Conservation (phyloP, 768 basidiomycete genomes). For the Mycena vulgaris region DNA sequence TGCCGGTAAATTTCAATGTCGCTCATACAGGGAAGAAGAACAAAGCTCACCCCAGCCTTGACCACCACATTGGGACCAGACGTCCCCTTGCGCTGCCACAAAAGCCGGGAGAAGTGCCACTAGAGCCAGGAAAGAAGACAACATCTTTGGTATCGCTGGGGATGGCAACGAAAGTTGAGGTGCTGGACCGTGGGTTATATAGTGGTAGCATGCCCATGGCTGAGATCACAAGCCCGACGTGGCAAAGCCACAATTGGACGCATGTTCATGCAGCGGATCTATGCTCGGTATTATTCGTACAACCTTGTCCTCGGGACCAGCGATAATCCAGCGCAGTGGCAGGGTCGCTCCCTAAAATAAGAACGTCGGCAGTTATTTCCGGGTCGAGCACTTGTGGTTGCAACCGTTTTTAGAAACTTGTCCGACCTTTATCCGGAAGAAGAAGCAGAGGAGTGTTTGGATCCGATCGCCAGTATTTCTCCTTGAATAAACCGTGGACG, state of each 20-base stretch:
- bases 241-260: not conserved
- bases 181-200: slow-evolving; percentile 16
- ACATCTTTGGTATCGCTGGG: slow-evolving; percentile 62
- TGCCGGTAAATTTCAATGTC: not conserved
- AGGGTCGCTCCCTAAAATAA: slow-evolving; percentile 2
- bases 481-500: slow-evolving; percentile 25
- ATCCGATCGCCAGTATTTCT: slow-evolving; percentile 25
- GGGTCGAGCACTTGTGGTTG: slow-evolving; percentile 3
- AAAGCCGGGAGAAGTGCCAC: slow-evolving; percentile 61
- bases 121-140: slow-evolving; percentile 59
- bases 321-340: slow-evolving; percentile 7
- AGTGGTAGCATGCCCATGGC: slow-evolving; percentile 4
- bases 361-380: slow-evolving; percentile 25
- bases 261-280: slow-evolving; percentile 26
- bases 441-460: not conserved
- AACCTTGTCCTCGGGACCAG: slow-evolving; percentile 37
- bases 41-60: slow-evolving; percentile 56
- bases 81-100: slow-evolving; percentile 58
- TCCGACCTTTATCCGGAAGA: slow-evolving; percentile 34
- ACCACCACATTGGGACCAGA: slow-evolving; percentile 71
- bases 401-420: slow-evolving; percentile 3
- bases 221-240: slow-evolving; percentile 28
- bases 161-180: slow-evolving; percentile 19
- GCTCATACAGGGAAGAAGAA: not conserved
- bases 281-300: slow-evolving; percentile 25